Evolutionary conservation across 805 yeast species (phyloP).

Genomic region (Ogataea paraovalis): DNA sequence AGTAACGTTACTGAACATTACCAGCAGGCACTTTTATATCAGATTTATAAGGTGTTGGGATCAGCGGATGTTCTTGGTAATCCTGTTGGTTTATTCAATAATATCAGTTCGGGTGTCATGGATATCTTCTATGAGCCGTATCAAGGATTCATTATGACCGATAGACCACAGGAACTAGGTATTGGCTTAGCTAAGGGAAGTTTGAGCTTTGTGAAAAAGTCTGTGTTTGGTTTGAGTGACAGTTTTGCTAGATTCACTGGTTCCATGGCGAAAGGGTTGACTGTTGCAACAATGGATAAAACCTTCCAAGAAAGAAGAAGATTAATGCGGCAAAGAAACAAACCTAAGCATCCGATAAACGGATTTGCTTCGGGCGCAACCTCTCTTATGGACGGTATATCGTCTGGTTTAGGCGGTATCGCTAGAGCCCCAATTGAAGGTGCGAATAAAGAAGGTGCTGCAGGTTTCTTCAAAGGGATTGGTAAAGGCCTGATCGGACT

Average conservation of each 20-base stretch:
- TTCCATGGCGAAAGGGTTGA: constrained; percentile 87
- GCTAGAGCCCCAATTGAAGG: constrained; percentile 92
- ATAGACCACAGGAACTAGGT: constrained; percentile 93
- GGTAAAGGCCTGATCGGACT: constrained; percentile 94
- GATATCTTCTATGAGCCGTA: constrained; percentile 97
- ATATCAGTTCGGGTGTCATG: constrained; percentile 89
- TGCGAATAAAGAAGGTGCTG: constrained; percentile 81
- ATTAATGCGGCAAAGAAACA: constrained; percentile 67
- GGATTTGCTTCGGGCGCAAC: constrained; percentile 85
- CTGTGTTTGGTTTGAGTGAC: constrained; percentile 92
- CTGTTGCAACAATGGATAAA: constrained; percentile 84
- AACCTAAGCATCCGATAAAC: constrained; percentile 78
- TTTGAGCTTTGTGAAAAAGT: constrained; percentile 85
- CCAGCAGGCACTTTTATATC: constrained; percentile 87
- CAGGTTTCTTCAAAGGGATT: constrained; percentile 88
- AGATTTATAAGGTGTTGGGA: constrained; percentile 87
- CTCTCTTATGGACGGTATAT: constrained; percentile 78
- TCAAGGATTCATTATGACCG: constrained; percentile 90
- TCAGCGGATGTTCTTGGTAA: constrained; percentile 96
- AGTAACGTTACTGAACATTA: constrained; percentile 79
- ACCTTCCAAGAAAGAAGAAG: constrained; percentile 84
- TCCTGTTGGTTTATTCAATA: constrained; percentile 94
- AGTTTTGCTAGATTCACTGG: constrained; percentile 91
- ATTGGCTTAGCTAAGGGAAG: constrained; percentile 96
- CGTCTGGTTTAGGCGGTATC: constrained; percentile 86